Evolutionary conservation across 2,329 filamentous ascomycete species (phyloP).

Genomic region (Ceratocystis destructans): DNA sequence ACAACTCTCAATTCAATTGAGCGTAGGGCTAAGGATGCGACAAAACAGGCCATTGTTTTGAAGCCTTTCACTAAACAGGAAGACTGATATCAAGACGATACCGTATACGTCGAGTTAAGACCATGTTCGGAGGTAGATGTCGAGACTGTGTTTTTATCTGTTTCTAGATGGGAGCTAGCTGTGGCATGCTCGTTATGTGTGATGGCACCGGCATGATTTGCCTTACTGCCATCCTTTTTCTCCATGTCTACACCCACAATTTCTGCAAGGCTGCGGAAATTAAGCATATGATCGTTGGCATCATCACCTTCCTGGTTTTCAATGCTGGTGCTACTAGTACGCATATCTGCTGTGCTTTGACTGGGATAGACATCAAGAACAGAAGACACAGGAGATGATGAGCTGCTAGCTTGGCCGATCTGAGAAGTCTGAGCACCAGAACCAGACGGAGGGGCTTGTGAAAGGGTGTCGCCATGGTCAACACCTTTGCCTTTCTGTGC

Average conservation of each 20-base stretch:
- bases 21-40: not conserved
- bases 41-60: not conserved
- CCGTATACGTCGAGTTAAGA: not conserved
- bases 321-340: conserved; percentile 41
- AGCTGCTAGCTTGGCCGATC: conserved; percentile 70
- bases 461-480: conserved; percentile 34
- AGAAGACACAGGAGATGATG: conserved; percentile 72
- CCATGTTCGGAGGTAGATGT: not conserved
- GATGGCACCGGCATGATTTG: conserved; percentile 6
- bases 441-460: conserved; percentile 17
- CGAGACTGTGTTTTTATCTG: not conserved
- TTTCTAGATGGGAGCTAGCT: conserved; percentile 1
- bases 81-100: not conserved
- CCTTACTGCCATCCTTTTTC: conserved; percentile 7
- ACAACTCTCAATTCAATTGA: not conserved
- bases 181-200: conserved; percentile 13
- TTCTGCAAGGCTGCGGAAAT: conserved; percentile 75
- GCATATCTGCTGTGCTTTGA: conserved; percentile 34
- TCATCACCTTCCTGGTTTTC: conserved; percentile 37
- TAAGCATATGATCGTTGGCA: conserved; percentile 68
- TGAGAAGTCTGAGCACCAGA: conserved; percentile 38
- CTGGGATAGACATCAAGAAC: conserved; percentile 38
- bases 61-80: not conserved
- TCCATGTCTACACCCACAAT: conserved; percentile 55
- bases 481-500: conserved; percentile 55